phyloP scores from a whole-genome alignment of 768 basidiomycete species.

The Termitomyces bulborhizus region DNA sequence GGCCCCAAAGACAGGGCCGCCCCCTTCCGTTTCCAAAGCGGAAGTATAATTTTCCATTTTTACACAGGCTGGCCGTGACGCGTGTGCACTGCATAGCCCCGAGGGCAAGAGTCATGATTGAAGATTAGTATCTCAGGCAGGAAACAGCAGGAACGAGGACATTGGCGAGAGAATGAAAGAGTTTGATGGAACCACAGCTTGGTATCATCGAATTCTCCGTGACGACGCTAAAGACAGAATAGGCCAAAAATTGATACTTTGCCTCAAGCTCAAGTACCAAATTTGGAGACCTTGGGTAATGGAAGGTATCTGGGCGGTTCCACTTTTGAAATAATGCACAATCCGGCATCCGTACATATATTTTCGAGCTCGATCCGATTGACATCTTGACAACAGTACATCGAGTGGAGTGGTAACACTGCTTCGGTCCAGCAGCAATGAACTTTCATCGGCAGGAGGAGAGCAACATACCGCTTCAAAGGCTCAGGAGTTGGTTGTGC shows the following conservation, averaged over 20 bases:
- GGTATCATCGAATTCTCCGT: background rate
- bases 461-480: background rate
- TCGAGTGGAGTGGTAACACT: background rate
- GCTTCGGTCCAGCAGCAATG: background rate
- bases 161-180: too few species aligned
- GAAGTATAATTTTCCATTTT: background rate
- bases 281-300: background rate
- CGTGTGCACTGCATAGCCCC: constrained; percentile 2
- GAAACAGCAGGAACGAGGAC: background rate
- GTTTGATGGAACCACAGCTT: background rate
- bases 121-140: background rate
- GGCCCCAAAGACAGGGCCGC: background rate
- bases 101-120: background rate
- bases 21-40: background rate
- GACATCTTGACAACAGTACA: background rate
- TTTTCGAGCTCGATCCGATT: background rate
- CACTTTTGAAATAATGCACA: background rate
- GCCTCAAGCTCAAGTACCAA: background rate
- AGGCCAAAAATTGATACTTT: background rate
- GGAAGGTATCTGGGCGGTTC: background rate
- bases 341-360: too few species aligned
- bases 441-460: background rate
- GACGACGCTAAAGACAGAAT: background rate
- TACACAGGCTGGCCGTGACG: background rate
- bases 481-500: background rate